Base-by-base conservation (phyloP, 805 yeast genomes). In the Zygosaccharomyces kombuchaensis region DNA sequence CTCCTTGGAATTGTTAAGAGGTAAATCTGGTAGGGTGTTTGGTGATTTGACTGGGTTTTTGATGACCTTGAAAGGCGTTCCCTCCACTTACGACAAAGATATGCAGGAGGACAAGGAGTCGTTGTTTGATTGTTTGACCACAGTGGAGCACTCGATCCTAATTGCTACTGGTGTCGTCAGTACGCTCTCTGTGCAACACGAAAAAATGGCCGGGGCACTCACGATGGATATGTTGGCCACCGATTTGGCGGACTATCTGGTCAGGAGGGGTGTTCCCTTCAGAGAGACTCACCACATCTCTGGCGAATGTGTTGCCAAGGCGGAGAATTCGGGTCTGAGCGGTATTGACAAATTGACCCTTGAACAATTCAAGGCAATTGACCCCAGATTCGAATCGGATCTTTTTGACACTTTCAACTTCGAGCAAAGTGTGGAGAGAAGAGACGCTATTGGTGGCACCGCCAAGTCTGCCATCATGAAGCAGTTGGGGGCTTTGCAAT, bases 171-270 rank as follows among this genome's bases (percentile, higher is more conserved):
- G 99, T 54, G 98, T 93, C 6, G 75, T 93, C 38, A 88, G 97
- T 2, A 93, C 99, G 1, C 75, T 93, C 58, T 62, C 66, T 34
- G 86, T 90, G 55, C 76, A 85, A 57, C 75, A 77, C 52, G 84
- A 78, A 44, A 81, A 75, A 56, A 93, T 93, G 99, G 77, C 75
- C 57, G 81, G 76, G 36, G 91, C 98, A 0, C 77, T 93, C 59
- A 90, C 98, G 23, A 91, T 91, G 96, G 99, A 93, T 69, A 93
- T 93, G 99, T 78, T 93, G 58, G 99, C 99, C 16, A 93, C 99
- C 26, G 99, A 93, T 66, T 77, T 93, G 57, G 99, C 99, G 34
- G 99, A 93, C 67, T 93, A 93, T 67, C 76, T 93, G 54, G 99
- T 93, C 42, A 84, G 96, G 72, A 90, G 84, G 68, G 99, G 99